Evolutionary conservation across 129 eudicot species (phyloP), one percentile per base, ranked within the genome.

Genomic region (Tanacetum coccineum): DNA sequence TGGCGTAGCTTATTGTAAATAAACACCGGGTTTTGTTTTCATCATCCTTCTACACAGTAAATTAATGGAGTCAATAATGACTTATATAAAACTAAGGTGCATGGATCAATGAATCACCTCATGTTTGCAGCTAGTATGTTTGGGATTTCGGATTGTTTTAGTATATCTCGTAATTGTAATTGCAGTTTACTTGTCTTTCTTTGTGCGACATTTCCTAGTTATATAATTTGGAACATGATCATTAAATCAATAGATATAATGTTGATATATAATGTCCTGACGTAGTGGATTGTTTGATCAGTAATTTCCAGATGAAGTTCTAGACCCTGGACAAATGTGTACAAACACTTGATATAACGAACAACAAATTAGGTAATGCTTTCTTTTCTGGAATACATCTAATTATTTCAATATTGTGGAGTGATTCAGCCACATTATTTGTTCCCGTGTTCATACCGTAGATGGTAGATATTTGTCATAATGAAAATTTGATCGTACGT

Each of bases 271-370:
- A 49, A 64, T 59, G 48, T 13, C 2, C 45, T 77, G 59, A 77
- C 50, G 56, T 65, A 56, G 65, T 51, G 60, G 68, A 58, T 68
- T 56, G 51, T 20, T 72, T 66, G 61, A 74, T 59, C 87, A 48
- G n/a, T n/a, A n/a, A n/a, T n/a, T n/a, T n/a, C n/a, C n/a, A n/a
- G n/a, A n/a, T n/a, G n/a, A n/a, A n/a, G 80, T 88, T 81, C 81
- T 88, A 74, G 96, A 88, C n/a, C 66, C 80, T 88, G 40, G 85
- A 81, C 56, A 82, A 77, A 73, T 81, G 84, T 22, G 89, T 88
- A 44, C 82, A 92, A 47, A 88, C 96, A 4, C 87, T 88, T 59
- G 96, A 88, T 72, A 72, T 88, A 49, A 88, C 96, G 11, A 79
- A 79, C 60, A 88, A 88, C 76, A 88, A 74, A 81, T 53, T 88